Percentiles rank a stretch among this genome's conserved stretches.
phyloP scores from a whole-genome alignment of 164 flowering plant species.

The Echeveria elegans region DNA sequence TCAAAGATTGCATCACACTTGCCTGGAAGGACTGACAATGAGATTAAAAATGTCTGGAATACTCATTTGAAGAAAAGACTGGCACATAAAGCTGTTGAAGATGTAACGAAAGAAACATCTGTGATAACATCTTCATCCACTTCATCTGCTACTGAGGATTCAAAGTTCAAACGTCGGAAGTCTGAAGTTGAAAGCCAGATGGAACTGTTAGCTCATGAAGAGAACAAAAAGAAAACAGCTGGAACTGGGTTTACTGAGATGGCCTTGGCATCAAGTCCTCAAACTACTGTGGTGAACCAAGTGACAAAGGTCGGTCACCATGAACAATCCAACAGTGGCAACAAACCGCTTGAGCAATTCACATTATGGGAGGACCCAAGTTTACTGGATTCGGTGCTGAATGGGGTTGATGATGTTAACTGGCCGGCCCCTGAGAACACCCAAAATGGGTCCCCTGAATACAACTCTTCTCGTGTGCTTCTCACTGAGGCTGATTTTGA shows the following conservation, averaged over 20 bases:
- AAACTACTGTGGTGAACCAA: not conserved
- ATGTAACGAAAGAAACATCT: conserved; percentile 12
- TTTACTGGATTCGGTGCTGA: not conserved
- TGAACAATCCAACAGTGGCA: not conserved
- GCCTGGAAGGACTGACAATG: conserved; percentile 86
- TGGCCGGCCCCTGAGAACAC: conserved; percentile 3
- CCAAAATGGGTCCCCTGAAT: not conserved
- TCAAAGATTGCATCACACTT: conserved; percentile 67
- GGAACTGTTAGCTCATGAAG: not conserved
- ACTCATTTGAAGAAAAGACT: conserved; percentile 61
- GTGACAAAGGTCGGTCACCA: not conserved
- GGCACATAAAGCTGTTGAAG: not conserved
- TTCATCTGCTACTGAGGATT: conserved; percentile 15
- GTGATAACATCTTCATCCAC: conserved; percentile 15
- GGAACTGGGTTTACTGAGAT: not conserved
- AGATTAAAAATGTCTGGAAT: conserved; percentile 82
- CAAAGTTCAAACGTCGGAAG: conserved; percentile 7
- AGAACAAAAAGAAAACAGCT: not conserved
- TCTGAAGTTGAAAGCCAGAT: not conserved
- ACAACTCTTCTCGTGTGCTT: conserved; percentile 15
- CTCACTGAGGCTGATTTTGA: conserved; percentile 27
- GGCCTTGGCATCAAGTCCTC: conserved; percentile 3
- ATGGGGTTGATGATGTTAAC: not conserved
- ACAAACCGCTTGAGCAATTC: not conserved
- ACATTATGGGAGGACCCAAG: not conserved